phyloP scores from a whole-genome alignment of 352 stramenopile species.

The Phytophthora fragariae region DNA sequence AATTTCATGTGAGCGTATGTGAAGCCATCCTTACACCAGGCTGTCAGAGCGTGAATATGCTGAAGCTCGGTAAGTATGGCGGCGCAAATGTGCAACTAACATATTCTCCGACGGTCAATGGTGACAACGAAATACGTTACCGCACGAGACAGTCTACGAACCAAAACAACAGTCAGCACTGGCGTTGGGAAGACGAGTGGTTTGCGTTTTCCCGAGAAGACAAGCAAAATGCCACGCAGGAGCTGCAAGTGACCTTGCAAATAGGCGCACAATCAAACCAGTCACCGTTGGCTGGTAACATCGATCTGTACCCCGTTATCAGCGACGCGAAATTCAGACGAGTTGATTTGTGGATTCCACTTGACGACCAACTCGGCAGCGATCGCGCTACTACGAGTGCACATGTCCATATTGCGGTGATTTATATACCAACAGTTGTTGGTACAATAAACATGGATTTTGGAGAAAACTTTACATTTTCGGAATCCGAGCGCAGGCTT shows the following conservation, averaged over 20 bases:
- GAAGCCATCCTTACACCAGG: slow-evolving; percentile 21
- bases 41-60: slow-evolving; percentile 10
- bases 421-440: slow-evolving; percentile 29
- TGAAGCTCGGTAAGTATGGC: slow-evolving; percentile 22
- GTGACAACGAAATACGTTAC: not conserved
- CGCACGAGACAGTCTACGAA: slow-evolving; percentile 25
- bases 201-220: slow-evolving; percentile 20
- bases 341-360: slow-evolving; percentile 26
- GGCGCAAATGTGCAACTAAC: slow-evolving; percentile 26
- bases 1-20: slow-evolving; percentile 28
- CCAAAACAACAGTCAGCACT: slow-evolving; percentile 20
- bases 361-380: not conserved
- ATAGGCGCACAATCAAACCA: slow-evolving; percentile 19
- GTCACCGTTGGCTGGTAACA: slow-evolving; percentile 1
- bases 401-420: slow-evolving; percentile 31
- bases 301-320: slow-evolving; percentile 16
- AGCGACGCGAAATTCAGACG: slow-evolving; percentile 21
- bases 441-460: slow-evolving; percentile 31
- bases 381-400: slow-evolving; percentile 1
- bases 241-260: slow-evolving; percentile 19
- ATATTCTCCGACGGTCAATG: not conserved
- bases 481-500: slow-evolving; percentile 16
- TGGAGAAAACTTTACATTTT: slow-evolving; percentile 22
- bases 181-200: slow-evolving; percentile 41
- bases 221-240: not conserved